Base-by-base conservation (phyloP, 768 basidiomycete species). In the Hebeloma cylindrosporum region DNA sequence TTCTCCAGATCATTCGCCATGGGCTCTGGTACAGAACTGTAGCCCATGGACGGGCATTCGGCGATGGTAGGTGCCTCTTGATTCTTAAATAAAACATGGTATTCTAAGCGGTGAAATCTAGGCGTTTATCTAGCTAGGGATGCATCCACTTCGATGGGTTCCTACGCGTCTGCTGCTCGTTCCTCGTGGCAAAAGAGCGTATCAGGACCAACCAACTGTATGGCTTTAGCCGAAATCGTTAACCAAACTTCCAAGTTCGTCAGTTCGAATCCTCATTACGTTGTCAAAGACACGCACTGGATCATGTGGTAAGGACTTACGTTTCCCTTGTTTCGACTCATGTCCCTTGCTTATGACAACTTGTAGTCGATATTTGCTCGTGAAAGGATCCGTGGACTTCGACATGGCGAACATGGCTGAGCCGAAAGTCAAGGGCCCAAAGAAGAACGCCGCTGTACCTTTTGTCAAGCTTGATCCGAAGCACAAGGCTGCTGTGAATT, bases 61-160 rank as follows among this genome's bases (percentile, higher is more conserved):
- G 86, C 5, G 45, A 88, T 57, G 85, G 83, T 76, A 45, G 33
- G 67, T 44, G 3, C n/a, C n/a, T n/a, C n/a, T n/a, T n/a, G n/a
- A n/a, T n/a, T n/a, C n/a, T n/a, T n/a, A n/a, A n/a, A n/a, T n/a
- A n/a, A n/a, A n/a, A n/a, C n/a, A n/a, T n/a, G n/a, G n/a, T n/a
- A n/a, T n/a, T n/a, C n/a, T n/a, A n/a, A n/a, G n/a, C n/a, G n/a
- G n/a, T n/a, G n/a, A n/a, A n/a, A n/a, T n/a, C n/a, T 39, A 83
- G 82, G 85, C 3, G 82, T 87, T 1, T 88, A 87, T 55, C 77
- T 85, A 37, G 78, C 81, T 3, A 80, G 77, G 53, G 81, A 85
- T 23, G 80, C 71, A 3, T 44, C 32, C 1, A 54, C 73, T 1
- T 83, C 82, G 0, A 71, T 77, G 62, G 57, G 65, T 0, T 18